Base-by-base conservation (phyloP, 1,284 basidiomycete genomes). In the Vanrija sp. region DNA sequence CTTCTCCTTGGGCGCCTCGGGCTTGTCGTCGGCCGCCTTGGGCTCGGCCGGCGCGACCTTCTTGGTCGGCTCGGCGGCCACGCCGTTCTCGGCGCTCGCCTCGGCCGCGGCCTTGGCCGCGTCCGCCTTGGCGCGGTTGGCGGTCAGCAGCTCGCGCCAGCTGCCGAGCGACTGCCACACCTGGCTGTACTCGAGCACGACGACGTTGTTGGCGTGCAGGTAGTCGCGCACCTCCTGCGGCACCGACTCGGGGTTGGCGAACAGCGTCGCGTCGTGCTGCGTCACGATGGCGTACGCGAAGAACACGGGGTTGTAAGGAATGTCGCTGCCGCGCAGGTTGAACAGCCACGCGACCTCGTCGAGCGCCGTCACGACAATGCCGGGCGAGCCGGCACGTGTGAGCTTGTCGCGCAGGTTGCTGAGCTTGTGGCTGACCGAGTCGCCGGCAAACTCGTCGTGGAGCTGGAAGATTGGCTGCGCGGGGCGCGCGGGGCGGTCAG, bases 261-360 rank as follows among this genome's bases (percentile, higher is more conserved):
- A 98, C 1, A 98, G 78, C 5, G 83, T 79, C 0, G 85, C 84
- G 4, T 82, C 80, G 46, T 87, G 81, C 14, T 78, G 75, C 2
- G 88, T 88, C 28, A 98, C 80, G 38, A 95, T 81, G 3, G 91
- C 89, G 71, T 94, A 97, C 0, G 89, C 85, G 69, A 97, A 96
- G 80, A 98, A 98, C 21, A 98, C 94, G 61, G 92, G 92, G 70
- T 96, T 98, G 78, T 84, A 98, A 39, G 87, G 86, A 60, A 98
- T 95, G 72, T 98, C 94, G 2, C 85, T 84, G 1, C 94, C 93
- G 58, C 95, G 86, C 43, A 98, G 80, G 76, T 98, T 98, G 78
- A 97, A 91, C 28, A 96, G 73, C 95, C 95, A 93, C 0, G 90
- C 91, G 45, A 91, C 84, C 69, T 95, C 92, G 71, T 95, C 92